A percentile compares a stretch with the other conserved stretches of the same genome.
phyloP scores from a whole-genome alignment of 2,329 filamentous ascomycete species.

The Microsporum ferrugineum region DNA sequence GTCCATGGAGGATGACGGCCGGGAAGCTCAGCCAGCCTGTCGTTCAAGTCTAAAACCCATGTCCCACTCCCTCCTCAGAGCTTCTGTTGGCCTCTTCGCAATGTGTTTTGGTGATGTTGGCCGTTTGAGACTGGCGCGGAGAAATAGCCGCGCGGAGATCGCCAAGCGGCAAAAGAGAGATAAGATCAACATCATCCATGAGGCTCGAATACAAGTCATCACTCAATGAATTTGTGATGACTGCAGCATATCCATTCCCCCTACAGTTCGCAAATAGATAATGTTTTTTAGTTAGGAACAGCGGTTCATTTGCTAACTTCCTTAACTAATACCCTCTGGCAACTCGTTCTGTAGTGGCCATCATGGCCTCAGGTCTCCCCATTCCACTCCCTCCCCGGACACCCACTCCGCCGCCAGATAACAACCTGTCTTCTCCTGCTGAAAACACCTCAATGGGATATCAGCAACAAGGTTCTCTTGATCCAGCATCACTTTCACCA shows the following conservation, averaged over 20 bases:
- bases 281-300: not conserved
- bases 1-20: conserved; percentile 30
- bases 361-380: conserved; percentile 50
- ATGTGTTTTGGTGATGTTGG: not conserved
- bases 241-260: not conserved
- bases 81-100: not conserved
- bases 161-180: conserved; percentile 1
- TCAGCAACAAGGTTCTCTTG: conserved; percentile 25
- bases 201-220: not conserved
- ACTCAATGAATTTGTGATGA: not conserved
- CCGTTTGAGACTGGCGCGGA: not conserved
- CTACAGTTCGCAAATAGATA: not conserved
- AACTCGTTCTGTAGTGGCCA: not conserved
- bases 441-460: conserved; percentile 17
- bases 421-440: conserved; percentile 20
- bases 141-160: not conserved
- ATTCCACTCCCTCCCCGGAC: conserved; percentile 52
- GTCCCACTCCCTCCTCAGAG: conserved; percentile 8
- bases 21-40: conserved; percentile 12
- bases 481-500: conserved; percentile 40
- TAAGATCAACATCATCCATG: not conserved
- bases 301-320: not conserved
- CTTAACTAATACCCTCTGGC: not conserved
- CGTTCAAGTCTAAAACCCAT: conserved; percentile 9
- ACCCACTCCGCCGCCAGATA: conserved; percentile 50